Percentiles rank a stretch among this genome's conserved stretches.
Evolutionary conservation across 2,329 filamentous ascomycete species (phyloP).

Genomic region (Ophiostoma australiae): DNA sequence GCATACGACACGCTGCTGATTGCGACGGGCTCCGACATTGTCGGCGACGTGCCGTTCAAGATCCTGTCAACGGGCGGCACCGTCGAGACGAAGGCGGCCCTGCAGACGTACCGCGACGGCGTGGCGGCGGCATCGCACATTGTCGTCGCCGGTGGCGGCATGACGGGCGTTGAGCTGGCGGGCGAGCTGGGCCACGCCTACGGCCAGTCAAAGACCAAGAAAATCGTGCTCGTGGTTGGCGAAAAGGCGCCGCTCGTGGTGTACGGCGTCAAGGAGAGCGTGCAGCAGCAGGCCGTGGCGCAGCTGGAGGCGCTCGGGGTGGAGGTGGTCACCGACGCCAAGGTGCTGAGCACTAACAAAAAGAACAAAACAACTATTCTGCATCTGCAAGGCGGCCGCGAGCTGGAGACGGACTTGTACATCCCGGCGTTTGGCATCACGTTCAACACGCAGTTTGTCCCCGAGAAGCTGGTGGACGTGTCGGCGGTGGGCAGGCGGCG

Average conservation of each 20-base stretch:
- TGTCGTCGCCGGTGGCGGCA: constrained; percentile 49
- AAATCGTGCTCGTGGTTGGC: background rate
- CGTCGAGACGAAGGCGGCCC: background rate
- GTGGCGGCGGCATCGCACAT: constrained; percentile 44
- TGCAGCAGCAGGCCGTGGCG: background rate
- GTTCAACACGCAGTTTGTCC: constrained; percentile 39
- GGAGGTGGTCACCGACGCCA: background rate
- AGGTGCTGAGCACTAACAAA: background rate
- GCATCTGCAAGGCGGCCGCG: background rate
- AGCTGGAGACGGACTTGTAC: constrained; percentile 34
- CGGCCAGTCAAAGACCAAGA: constrained; percentile 28
- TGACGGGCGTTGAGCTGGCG: constrained; percentile 48
- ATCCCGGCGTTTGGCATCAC: constrained; percentile 44
- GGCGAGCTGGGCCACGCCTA: constrained; percentile 50
- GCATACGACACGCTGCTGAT: constrained; percentile 51
- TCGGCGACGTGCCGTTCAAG: constrained; percentile 48
- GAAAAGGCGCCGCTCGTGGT: background rate
- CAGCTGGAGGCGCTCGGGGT: background rate
- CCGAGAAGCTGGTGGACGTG: constrained; percentile 30
- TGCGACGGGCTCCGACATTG: constrained; percentile 48
- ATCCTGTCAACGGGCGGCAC: constrained; percentile 30
- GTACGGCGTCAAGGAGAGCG: background rate
- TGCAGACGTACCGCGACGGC: constrained; percentile 37
- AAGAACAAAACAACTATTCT: background rate
- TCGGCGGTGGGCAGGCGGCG: constrained; percentile 17